Evolutionary conservation across 345 rosid species (phyloP).

Genomic region (Rhodamnia argentea): DNA sequence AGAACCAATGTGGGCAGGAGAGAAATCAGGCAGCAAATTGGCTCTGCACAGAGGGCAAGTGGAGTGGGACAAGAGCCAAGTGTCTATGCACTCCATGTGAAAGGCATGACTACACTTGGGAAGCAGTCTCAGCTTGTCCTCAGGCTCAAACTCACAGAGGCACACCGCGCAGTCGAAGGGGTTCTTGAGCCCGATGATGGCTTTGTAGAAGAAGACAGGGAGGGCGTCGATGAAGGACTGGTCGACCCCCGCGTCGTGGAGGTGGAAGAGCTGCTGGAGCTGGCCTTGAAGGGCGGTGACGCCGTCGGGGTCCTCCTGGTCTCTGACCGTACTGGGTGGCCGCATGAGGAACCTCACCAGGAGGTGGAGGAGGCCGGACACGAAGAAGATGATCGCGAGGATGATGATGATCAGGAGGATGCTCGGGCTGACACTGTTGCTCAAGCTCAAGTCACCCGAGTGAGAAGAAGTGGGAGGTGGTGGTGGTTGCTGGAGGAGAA

Average conservation of each 20-base stretch:
- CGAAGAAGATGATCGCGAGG: slow-evolving; percentile 83
- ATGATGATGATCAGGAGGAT: slow-evolving; percentile 65
- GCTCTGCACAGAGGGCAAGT: slow-evolving; percentile 93
- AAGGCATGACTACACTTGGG: slow-evolving; percentile 99
- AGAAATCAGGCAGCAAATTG: slow-evolving; percentile 57
- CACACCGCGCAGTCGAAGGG: slow-evolving; percentile 99
- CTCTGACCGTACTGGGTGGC: slow-evolving; percentile 32
- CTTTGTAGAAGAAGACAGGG: slow-evolving; percentile 74
- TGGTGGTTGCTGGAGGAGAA: slow-evolving; percentile 20
- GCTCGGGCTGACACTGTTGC: slow-evolving; percentile 68
- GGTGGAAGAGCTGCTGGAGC: slow-evolving; percentile 87
- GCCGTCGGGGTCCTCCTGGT: slow-evolving; percentile 47
- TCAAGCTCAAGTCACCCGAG: slow-evolving; percentile 31
- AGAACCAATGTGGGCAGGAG: slow-evolving; percentile 30
- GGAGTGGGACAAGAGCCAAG: slow-evolving; percentile 98
- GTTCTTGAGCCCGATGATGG: slow-evolving; percentile 67
- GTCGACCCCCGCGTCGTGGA: slow-evolving; percentile 94
- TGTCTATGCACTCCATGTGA: slow-evolving; percentile 94
- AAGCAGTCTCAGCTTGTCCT: slow-evolving; percentile 81
- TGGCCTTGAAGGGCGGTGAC: slow-evolving; percentile 94
- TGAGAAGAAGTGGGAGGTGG: slow-evolving; percentile 7
- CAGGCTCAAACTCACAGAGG: slow-evolving; percentile 81
- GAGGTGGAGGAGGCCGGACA: slow-evolving; percentile 88
- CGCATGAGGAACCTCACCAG: slow-evolving; percentile 64
- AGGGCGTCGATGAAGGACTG: slow-evolving; percentile 93